phyloP scores from a whole-genome alignment of 2,329 filamentous ascomycete genomes.

The Apiospora saccharicola region DNA sequence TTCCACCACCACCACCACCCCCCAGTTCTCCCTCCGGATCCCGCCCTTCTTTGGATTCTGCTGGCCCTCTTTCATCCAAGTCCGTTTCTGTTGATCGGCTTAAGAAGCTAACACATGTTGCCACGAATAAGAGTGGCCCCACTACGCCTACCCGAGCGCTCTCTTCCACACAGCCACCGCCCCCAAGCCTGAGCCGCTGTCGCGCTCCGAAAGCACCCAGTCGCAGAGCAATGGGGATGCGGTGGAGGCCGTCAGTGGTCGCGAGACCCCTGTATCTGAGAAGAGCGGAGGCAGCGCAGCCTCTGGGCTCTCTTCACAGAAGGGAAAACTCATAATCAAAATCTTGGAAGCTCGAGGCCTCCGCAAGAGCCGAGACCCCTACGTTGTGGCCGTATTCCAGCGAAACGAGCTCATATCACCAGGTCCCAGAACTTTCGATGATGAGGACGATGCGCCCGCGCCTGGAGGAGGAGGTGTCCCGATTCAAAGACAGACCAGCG shows the following conservation, averaged over 20 bases:
- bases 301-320: constrained; percentile 62
- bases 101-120: constrained; percentile 89
- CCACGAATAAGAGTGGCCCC: constrained; percentile 86
- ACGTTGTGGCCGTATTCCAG: constrained; percentile 96
- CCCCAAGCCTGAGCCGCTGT: constrained; percentile 47
- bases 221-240: constrained; percentile 46
- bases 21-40: constrained; percentile 58
- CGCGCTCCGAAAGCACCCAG: constrained; percentile 31
- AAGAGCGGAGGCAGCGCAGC: constrained; percentile 64
- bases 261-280: constrained; percentile 58
- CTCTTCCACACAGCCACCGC: constrained; percentile 67
- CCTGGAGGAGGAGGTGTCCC: constrained; percentile 63
- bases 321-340: constrained; percentile 89
- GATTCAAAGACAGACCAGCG: constrained; percentile 77
- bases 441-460: constrained; percentile 66
- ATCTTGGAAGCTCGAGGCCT: constrained; percentile 87
- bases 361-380: constrained; percentile 84
- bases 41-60: constrained; percentile 46
- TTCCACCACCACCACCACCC: constrained; percentile 55
- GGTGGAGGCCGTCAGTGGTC: constrained; percentile 55
- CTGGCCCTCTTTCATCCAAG: constrained; percentile 51
- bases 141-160: constrained; percentile 89
- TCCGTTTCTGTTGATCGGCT: constrained; percentile 73
- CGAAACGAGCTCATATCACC: constrained; percentile 95
- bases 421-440: constrained; percentile 71